phyloP scores from a whole-genome alignment of 2,329 filamentous ascomycete genomes.

The Fusarium chlamydosporum region DNA sequence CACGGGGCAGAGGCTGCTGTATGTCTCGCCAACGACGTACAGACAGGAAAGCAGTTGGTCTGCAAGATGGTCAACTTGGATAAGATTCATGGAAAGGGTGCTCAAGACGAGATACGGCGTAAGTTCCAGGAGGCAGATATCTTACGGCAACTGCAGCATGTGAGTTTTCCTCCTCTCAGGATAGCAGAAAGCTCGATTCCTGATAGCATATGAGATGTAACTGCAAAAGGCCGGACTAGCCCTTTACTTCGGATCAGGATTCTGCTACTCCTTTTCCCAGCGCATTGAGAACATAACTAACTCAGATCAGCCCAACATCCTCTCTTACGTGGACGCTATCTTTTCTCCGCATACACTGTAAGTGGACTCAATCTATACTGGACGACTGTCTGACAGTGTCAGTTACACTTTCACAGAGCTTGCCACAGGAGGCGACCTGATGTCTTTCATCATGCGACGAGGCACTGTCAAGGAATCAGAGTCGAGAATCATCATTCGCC shows the following conservation, averaged over 20 bases:
- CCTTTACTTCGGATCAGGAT: background rate
- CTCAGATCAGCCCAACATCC: constrained; percentile 65
- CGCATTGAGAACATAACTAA: constrained; percentile 29
- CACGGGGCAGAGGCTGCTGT: constrained; percentile 57
- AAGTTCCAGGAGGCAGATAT: constrained; percentile 67
- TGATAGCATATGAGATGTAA: background rate
- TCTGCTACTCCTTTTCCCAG: too few species aligned
- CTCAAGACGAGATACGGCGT: constrained; percentile 53
- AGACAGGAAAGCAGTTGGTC: constrained; percentile 71
- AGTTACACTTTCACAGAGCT: constrained; percentile 71
- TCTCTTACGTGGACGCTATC: constrained; percentile 66
- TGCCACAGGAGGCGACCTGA: constrained; percentile 68
- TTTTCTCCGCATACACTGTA: constrained; percentile 64
- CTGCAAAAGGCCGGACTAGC: background rate
- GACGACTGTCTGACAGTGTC: background rate
- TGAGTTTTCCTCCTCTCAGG: constrained; percentile 52
- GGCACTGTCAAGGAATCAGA: constrained; percentile 58
- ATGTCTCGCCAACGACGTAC: constrained; percentile 61
- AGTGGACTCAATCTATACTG: constrained; percentile 24
- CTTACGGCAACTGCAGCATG: constrained; percentile 67
- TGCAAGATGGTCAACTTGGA: constrained; percentile 75
- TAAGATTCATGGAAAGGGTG: constrained; percentile 47
- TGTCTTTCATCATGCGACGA: constrained; percentile 62
- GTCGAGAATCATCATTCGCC: constrained; percentile 62
- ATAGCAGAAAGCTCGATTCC: background rate